Base-by-base conservation (phyloP, 148 eudicot genomes). In the Polygonum aviculare region DNA sequence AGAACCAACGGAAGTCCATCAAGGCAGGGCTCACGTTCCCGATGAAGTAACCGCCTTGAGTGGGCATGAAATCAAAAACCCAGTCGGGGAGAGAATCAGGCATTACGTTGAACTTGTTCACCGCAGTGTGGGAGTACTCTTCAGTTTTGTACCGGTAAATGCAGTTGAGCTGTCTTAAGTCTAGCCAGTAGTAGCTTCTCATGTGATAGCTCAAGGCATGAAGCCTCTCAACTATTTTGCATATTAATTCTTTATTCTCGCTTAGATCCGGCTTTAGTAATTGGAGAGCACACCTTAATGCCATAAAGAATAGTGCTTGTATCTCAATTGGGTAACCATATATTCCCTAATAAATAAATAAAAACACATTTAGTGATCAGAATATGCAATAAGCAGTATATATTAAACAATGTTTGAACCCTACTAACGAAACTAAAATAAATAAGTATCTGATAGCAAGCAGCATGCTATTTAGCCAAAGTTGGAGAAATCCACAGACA, bases 51-150 rank as follows among this genome's bases (percentile, higher is more conserved):
- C 97, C 97, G 0, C 95, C 97, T 44, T 84, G 85, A 18, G 21
- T 72, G 35, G 95, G 97, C 91, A 93, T 88, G 86, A 93, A 93
- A 82, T 93, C 97, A 41, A 93, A 93, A 3, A 90, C 93, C 97
- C 97, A 90, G 57, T 87, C 86, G 5, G 87, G 88, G 12, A 87
- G 85, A 44, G 90, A 87, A 78, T 87, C 88, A 0, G 90, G 90
- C 90, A 87, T 87, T 18, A 87, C 90, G 51, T 90, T 90, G 85
- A 90, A 90, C 87, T 90, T 90, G 84, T 90, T 90, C 19, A 90
- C 92, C 16, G 90, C 90, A 33, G 90, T 87, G 78, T 87, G 88
- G 52, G 90, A 87, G 76, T 87, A 87, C 75, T 87, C 90, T 52
- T 87, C 90, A 1, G 90, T 87, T 78, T 85, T 87, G 72, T 74